phyloP scores from a whole-genome alignment of 2,329 filamentous ascomycete genomes.

The Trichophyton rubrum region DNA sequence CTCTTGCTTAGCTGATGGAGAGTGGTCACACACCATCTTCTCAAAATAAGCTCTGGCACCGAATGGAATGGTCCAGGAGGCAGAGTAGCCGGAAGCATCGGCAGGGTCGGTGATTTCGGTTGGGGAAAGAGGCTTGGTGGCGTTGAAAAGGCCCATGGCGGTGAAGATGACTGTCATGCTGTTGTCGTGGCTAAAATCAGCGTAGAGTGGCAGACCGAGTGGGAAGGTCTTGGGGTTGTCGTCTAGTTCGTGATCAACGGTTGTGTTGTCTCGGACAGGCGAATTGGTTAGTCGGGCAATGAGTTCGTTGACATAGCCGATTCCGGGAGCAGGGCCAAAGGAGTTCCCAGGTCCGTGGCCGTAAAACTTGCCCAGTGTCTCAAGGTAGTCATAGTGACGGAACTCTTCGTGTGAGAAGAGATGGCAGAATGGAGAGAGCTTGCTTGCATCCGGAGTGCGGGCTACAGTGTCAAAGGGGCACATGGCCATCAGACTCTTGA shows the following conservation, averaged over 20 bases:
- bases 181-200: conserved; percentile 89
- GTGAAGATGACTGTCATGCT: conserved; percentile 65
- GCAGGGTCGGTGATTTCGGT: conserved; percentile 37
- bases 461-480: conserved; percentile 78
- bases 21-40: conserved; percentile 57
- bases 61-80: conserved; percentile 73
- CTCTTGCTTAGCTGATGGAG: conserved; percentile 40
- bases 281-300: conserved; percentile 61
- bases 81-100: conserved; percentile 55
- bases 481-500: conserved; percentile 70
- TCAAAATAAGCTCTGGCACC: conserved; percentile 72
- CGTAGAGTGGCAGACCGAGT: conserved; percentile 56
- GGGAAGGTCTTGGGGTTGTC: conserved; percentile 57
- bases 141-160: conserved; percentile 66
- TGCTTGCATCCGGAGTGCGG: conserved; percentile 34
- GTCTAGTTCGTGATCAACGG: conserved; percentile 67
- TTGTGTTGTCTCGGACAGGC: conserved; percentile 60
- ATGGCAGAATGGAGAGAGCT: conserved; percentile 58
- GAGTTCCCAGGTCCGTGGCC: conserved; percentile 64
- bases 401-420: conserved; percentile 66
- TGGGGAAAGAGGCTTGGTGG: conserved; percentile 43
- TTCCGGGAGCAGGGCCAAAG: conserved; percentile 70
- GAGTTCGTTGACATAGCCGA: conserved; percentile 79
- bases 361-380: conserved; percentile 74
- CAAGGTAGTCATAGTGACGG: conserved; percentile 66